Conservation (phyloP, 2,329 filamentous ascomycete species). For the Magnaporthiopsis incrustans region DNA sequence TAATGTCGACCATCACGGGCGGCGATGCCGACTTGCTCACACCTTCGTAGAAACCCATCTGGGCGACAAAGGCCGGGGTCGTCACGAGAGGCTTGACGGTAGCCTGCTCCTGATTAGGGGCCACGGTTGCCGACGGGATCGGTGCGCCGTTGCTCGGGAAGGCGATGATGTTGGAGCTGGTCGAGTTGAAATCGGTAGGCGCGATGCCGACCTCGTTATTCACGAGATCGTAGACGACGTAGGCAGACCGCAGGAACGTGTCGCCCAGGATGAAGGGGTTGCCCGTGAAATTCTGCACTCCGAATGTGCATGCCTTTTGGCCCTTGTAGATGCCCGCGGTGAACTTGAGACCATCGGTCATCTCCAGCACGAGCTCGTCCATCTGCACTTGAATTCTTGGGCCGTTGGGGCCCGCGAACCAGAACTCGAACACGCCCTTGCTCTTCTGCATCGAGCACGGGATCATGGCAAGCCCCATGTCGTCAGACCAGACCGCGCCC, state of each 20-base stretch:
- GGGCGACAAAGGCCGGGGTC: conserved; percentile 26
- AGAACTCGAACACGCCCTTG: conserved; percentile 44
- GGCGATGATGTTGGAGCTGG: conserved; percentile 38
- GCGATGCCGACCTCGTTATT: conserved; percentile 51
- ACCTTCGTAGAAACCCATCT: conserved; percentile 25
- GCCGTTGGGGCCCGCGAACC: conserved; percentile 39
- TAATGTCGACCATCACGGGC: not conserved
- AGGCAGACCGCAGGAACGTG: conserved; percentile 51
- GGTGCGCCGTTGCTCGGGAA: conserved; percentile 40
- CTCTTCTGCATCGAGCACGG: conserved; percentile 40
- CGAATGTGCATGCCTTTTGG: conserved; percentile 44
- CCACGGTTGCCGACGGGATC: conserved; percentile 42
- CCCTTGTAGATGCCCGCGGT: conserved; percentile 33
- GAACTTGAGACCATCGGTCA: conserved; percentile 31
- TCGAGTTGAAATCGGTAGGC: conserved; percentile 47
- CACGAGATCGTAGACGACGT: conserved; percentile 51
- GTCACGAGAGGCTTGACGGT: conserved; percentile 17
- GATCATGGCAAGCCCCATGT: conserved; percentile 33
- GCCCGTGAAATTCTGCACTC: conserved; percentile 42
- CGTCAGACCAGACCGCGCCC: conserved; percentile 37
- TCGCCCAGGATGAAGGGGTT: conserved; percentile 44
- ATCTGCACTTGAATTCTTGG: conserved; percentile 44
- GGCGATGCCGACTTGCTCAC: conserved; percentile 4
- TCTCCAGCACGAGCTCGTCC: conserved; percentile 46
- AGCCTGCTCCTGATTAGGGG: conserved; percentile 30